A percentile compares a stretch with the other conserved stretches of the same genome.
Evolutionary conservation across 1,284 basidiomycete species (phyloP).

Genomic region (Puccinia triticina): DNA sequence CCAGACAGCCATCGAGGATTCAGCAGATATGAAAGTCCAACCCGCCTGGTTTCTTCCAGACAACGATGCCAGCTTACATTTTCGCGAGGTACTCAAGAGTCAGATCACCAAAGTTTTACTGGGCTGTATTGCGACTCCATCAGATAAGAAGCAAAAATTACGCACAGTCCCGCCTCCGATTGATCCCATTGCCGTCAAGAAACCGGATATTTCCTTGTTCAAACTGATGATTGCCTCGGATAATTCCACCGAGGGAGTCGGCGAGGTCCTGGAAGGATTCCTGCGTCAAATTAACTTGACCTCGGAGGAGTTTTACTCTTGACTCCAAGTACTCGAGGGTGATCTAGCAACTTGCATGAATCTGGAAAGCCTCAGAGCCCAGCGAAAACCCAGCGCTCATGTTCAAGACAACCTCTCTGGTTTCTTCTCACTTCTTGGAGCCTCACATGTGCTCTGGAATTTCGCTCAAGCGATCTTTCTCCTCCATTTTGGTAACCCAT

Average conservation of each 20-base stretch:
- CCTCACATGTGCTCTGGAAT: conserved; percentile 26
- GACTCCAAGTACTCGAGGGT: conserved; percentile 11
- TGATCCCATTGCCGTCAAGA: neutral
- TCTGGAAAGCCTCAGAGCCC: neutral
- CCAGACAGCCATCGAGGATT: too few species aligned
- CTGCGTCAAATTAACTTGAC: neutral
- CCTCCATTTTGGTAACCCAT: neutral
- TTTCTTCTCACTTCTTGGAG: neutral
- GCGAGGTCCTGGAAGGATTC: neutral
- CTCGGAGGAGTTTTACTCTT: neutral
- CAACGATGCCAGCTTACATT: neutral
- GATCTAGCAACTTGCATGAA: conserved; percentile 1
- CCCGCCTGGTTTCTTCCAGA: neutral
- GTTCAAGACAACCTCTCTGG: neutral
- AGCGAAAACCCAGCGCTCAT: neutral
- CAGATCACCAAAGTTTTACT: neutral
- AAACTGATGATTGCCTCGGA: conserved; percentile 36
- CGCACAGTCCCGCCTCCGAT: neutral
- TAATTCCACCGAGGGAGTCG: neutral
- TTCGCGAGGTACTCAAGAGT: neutral
- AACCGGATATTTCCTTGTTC: neutral
- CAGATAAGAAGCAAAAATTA: neutral
- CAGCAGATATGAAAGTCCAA: neutral
- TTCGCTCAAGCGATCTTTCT: neutral
- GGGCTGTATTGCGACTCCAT: neutral